Percentiles rank a stretch among this genome's conserved stretches.
Evolutionary conservation across 2,329 filamentous ascomycete species (phyloP).

Genomic region (Ophiostoma sp.): DNA sequence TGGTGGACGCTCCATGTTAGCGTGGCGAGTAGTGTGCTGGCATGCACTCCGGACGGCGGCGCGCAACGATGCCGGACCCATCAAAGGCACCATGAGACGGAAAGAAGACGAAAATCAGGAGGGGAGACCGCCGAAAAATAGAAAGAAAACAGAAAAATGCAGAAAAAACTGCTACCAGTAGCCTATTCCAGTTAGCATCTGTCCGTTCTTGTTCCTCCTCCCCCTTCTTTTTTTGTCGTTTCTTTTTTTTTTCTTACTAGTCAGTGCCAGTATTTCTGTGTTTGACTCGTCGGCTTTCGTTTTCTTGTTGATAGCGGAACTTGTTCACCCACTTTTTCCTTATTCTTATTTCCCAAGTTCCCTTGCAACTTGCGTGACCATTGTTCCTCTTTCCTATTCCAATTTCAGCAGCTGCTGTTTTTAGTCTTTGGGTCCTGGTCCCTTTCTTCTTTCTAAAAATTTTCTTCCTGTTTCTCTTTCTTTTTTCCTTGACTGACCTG

Average conservation of each 20-base stretch:
- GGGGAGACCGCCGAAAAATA: not conserved
- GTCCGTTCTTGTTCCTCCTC: not conserved
- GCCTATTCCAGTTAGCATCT: conserved; percentile 20
- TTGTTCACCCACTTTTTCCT: conserved; percentile 17
- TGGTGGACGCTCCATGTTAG: conserved; percentile 1
- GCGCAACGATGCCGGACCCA: conserved; percentile 22
- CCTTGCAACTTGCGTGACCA: conserved; percentile 3
- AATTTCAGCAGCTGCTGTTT: conserved; percentile 14
- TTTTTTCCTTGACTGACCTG: not conserved
- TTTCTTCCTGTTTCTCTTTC: not conserved
- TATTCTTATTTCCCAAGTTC: not conserved
- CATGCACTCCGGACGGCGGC: conserved; percentile 24
- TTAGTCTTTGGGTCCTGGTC: not conserved
- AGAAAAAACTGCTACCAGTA: conserved; percentile 7
- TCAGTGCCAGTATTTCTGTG: no score
- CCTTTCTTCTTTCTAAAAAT: not conserved
- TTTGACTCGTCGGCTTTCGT: not conserved
- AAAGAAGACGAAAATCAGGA: conserved; percentile 3
- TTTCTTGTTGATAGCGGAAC: conserved; percentile 7
- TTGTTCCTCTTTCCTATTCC: conserved; percentile 7
- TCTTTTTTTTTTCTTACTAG: not conserved
- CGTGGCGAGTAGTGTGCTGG: conserved; percentile 3
- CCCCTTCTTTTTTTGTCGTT: not conserved
- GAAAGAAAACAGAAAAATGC: not conserved
- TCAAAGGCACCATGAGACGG: conserved; percentile 7